phyloP scores from a whole-genome alignment of 2,329 filamentous ascomycete species.

The Pestalotiopsis fici region DNA sequence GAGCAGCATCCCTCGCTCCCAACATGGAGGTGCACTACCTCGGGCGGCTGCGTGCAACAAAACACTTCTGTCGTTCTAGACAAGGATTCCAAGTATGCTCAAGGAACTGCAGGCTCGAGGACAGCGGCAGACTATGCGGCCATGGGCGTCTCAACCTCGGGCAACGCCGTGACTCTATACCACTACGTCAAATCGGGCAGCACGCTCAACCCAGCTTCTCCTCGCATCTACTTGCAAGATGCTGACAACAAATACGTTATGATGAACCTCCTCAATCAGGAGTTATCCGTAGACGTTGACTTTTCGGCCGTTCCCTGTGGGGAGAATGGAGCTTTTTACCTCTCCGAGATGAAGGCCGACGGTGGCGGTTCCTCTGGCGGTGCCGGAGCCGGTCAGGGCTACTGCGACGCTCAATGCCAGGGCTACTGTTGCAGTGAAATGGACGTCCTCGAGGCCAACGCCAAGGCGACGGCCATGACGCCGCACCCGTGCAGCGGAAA shows the following conservation, averaged over 20 bases:
- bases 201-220: background rate
- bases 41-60: constrained; percentile 45
- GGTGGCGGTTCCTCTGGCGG: constrained; percentile 54
- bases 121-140: constrained; percentile 47
- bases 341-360: constrained; percentile 62
- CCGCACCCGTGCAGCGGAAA: constrained; percentile 1
- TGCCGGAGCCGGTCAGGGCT: constrained; percentile 55
- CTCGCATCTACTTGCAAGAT: constrained; percentile 60
- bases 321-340: constrained; percentile 66
- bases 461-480: background rate
- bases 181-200: background rate
- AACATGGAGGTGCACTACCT: constrained; percentile 51
- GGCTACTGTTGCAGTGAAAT: constrained; percentile 70
- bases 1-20: constrained; percentile 45
- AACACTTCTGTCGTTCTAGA: constrained; percentile 54
- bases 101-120: constrained; percentile 36
- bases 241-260: constrained; percentile 56
- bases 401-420: constrained; percentile 54
- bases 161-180: background rate
- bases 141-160: constrained; percentile 22
- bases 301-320: constrained; percentile 65
- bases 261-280: constrained; percentile 58
- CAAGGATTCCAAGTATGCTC: constrained; percentile 39
- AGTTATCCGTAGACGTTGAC: constrained; percentile 68
- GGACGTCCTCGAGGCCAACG: constrained; percentile 49